A percentile compares a stretch with the other conserved stretches of the same genome.
These are phyloP conservation scores for Irpex sp. DNA, from an alignment of 1,284 basidiomycete species.

Conservation along the genomic window DNA sequence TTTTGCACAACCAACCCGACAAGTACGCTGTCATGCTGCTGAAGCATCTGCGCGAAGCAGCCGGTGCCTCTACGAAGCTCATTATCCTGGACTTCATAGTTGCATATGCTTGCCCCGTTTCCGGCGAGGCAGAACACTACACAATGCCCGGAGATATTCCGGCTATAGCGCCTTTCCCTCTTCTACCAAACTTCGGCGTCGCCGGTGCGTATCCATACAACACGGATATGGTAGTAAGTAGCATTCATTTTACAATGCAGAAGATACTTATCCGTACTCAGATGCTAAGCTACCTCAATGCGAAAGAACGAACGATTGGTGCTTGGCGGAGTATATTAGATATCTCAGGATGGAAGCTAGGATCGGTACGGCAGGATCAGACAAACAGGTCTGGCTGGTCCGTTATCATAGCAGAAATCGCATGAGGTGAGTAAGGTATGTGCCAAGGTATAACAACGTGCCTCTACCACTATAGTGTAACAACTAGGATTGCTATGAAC, in stretches of 20 bases:
- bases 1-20: constrained; percentile 25
- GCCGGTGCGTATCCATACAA: constrained; percentile 1
- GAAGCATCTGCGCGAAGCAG: constrained; percentile 15
- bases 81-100: constrained; percentile 4
- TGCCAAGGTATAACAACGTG: too few relatives aligned
- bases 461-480: too few relatives aligned
- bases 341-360: background rate
- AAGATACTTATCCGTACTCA: background rate
- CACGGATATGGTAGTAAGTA: constrained; percentile 8
- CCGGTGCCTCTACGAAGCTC: constrained; percentile 6
- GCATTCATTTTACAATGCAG: too few relatives aligned
- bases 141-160: background rate
- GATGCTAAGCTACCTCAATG: background rate
- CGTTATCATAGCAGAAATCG: background rate
- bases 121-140: background rate
- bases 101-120: constrained; percentile 1
- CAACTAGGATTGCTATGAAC: too few relatives aligned
- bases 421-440: background rate
- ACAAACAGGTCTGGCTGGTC: background rate
- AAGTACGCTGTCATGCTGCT: constrained; percentile 16
- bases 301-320: background rate
- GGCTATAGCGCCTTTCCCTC: constrained; percentile 1
- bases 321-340: background rate
- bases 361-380: background rate
- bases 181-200: constrained; percentile 9